Evolutionary conservation across 495 filamentous ascomycete species (phyloP), one percentile per base, ranked within the genome.

Genomic region (Aspergillus saccharolyticus): DNA sequence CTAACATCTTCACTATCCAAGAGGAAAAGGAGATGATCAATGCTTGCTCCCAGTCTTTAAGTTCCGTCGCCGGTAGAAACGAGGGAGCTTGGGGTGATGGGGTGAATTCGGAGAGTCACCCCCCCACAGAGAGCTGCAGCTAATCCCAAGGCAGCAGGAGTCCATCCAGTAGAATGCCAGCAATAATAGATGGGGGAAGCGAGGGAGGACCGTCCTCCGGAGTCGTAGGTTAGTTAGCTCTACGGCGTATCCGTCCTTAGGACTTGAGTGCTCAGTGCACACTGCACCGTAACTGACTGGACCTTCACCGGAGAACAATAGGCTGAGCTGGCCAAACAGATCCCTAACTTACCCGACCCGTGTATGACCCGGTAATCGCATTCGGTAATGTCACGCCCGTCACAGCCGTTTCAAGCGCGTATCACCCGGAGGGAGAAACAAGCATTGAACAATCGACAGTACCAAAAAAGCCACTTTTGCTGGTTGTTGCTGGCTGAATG

Each of bases 261-360:
- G 2, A 1, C 4, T 4, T 45, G 43, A n/a, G 14, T 20, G 18
- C n/a, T n/a, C n/a, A n/a, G n/a, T n/a, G n/a, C n/a, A n/a, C n/a
- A n/a, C n/a, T n/a, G n/a, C n/a, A n/a, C n/a, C n/a, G n/a, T n/a
- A n/a, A n/a, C n/a, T n/a, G n/a, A 17, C 43, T 45, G 20, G 18
- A 17, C 8, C 45, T 21, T 16, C 9, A 22, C 14, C 45, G 16
- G 4, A 7, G 6, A 14, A 48, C 1, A 18, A 8, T 28, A 28
- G 22, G 21, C 22, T 50, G 21, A n/a, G 14, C 24, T n/a, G 22
- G 9, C 33, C 5, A 28, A n/a, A 49, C n/a, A n/a, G n/a, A 50
- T 63, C 56, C 63, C 63, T 63, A 66, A 61, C 58, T 66, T 66
- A 66, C 63, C 63, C 63, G 63, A 63, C 15, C 33, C 19, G 9